A percentile compares a stretch with the other conserved stretches of the same genome.
phyloP scores from a whole-genome alignment of 2,329 filamentous ascomycete species.

The Pseudogymnoascus verrucosus region DNA sequence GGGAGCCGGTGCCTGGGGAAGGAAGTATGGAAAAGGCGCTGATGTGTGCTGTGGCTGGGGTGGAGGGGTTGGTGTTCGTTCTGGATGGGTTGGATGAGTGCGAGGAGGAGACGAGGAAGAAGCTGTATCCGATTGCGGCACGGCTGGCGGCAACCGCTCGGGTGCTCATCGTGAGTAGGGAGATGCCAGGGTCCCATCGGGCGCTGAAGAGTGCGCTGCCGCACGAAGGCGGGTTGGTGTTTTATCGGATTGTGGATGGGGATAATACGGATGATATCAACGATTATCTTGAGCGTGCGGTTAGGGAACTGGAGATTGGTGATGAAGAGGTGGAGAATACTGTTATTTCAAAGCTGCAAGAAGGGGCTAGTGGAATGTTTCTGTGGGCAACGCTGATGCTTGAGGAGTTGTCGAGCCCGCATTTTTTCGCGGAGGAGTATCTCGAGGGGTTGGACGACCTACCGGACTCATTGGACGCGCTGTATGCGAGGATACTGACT shows the following conservation, averaged over 20 bases:
- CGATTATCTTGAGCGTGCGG: neutral
- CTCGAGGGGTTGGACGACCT: neutral
- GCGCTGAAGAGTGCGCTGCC: neutral
- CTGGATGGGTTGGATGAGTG: neutral
- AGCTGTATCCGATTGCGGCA: neutral
- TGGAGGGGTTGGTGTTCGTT: neutral
- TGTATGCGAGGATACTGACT: constrained; percentile 1
- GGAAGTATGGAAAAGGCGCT: neutral
- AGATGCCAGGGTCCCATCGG: neutral
- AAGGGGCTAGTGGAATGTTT: constrained; percentile 10
- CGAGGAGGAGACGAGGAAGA: neutral
- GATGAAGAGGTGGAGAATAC: constrained; percentile 3
- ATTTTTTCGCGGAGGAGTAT: neutral
- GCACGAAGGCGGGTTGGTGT: neutral
- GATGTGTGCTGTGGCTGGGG: neutral
- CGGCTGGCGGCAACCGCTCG: neutral
- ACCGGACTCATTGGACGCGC: neutral
- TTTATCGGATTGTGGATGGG: neutral
- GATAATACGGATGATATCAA: neutral
- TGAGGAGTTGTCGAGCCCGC: constrained; percentile 6
- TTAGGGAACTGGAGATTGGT: neutral
- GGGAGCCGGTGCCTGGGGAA: neutral
- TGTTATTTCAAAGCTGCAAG: neutral
- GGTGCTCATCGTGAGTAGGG: neutral
- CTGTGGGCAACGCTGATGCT: constrained; percentile 10